Evolutionary conservation across 495 filamentous ascomycete genomes (phyloP).

Genomic region (Neohortaea acidophila): DNA sequence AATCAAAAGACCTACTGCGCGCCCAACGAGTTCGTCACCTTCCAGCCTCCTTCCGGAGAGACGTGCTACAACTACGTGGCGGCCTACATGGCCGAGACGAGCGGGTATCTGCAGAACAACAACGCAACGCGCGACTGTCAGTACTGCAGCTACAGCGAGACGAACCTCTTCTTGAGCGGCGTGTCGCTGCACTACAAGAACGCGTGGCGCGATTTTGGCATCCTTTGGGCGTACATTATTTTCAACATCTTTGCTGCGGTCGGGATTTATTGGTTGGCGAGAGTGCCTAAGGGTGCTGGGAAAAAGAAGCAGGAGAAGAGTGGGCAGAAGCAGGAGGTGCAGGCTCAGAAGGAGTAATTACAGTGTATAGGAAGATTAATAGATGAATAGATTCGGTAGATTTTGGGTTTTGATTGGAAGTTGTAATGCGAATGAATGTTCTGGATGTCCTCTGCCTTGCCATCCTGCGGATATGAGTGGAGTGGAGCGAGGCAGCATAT

Average conservation of each 20-base stretch:
- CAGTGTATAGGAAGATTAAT: no score
- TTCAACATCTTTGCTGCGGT: slow-evolving; percentile 27
- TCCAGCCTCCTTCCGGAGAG: slow-evolving; percentile 20
- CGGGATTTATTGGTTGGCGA: slow-evolving; percentile 26
- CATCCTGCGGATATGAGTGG: no score
- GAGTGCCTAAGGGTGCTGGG: slow-evolving; percentile 25
- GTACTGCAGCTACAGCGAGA: slow-evolving; percentile 24
- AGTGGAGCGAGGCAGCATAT: no score
- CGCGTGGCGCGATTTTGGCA: slow-evolving; percentile 29
- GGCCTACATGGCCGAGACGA: slow-evolving; percentile 11
- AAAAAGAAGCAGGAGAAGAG: slow-evolving; percentile 11
- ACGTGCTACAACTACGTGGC: slow-evolving; percentile 26
- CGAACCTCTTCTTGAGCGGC: slow-evolving; percentile 25
- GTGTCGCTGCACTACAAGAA: slow-evolving; percentile 22
- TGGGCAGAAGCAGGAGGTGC: no score
- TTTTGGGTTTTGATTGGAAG: no score
- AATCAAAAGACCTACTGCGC: slow-evolving; percentile 26
- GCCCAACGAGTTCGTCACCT: slow-evolving; percentile 26
- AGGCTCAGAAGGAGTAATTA: no score
- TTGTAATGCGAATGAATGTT: no score
- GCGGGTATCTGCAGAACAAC: slow-evolving; percentile 21
- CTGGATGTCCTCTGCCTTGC: no score
- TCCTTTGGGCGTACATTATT: slow-evolving; percentile 36
- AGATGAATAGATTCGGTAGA: no score
- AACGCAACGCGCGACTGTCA: slow-evolving; percentile 22